A percentile compares a stretch with the other conserved stretches of the same genome.
phyloP scores from a whole-genome alignment of 768 basidiomycete species.

The Boletus pseudo-olivaceus region DNA sequence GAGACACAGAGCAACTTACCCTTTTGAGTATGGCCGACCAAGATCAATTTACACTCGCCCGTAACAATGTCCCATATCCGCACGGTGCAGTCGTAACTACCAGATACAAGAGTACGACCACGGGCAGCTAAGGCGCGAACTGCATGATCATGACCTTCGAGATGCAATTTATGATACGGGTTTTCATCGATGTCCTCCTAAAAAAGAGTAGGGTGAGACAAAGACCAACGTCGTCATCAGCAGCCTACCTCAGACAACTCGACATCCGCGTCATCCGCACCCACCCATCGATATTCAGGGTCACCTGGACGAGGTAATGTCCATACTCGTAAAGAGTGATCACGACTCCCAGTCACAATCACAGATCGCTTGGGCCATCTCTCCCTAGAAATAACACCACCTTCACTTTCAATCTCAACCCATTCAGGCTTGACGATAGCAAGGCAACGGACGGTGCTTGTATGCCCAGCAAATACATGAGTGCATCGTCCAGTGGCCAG shows the following conservation, averaged over 20 bases:
- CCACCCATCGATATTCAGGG: conserved; percentile 67
- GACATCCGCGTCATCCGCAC: conserved; percentile 56
- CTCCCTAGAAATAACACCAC: conserved; percentile 60
- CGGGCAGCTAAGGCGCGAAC: conserved; percentile 90
- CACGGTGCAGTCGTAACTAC: conserved; percentile 93
- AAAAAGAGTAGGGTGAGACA: conserved; percentile 9
- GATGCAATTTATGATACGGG: conserved; percentile 82
- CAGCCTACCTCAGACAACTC: conserved; percentile 49
- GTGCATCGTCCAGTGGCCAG: conserved; percentile 75
- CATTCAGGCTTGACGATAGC: conserved; percentile 93
- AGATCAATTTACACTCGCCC: conserved; percentile 74
- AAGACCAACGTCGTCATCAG: background rate
- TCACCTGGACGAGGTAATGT: conserved; percentile 65
- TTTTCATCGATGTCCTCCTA: conserved; percentile 73
- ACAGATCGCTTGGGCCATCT: conserved; percentile 69
- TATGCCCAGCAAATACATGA: conserved; percentile 95
- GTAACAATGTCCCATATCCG: conserved; percentile 93
- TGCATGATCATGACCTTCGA: conserved; percentile 89
- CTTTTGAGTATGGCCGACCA: conserved; percentile 90
- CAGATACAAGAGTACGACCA: conserved; percentile 87
- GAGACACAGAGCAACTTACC: conserved; percentile 42
- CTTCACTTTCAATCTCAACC: conserved; percentile 68
- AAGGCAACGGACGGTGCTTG: conserved; percentile 92
- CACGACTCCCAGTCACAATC: conserved; percentile 71
- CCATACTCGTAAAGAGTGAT: conserved; percentile 67